Evolutionary conservation across 768 basidiomycete species (phyloP), one percentile per base, ranked within the genome.

Genomic region (Naganishia onofrii): DNA sequence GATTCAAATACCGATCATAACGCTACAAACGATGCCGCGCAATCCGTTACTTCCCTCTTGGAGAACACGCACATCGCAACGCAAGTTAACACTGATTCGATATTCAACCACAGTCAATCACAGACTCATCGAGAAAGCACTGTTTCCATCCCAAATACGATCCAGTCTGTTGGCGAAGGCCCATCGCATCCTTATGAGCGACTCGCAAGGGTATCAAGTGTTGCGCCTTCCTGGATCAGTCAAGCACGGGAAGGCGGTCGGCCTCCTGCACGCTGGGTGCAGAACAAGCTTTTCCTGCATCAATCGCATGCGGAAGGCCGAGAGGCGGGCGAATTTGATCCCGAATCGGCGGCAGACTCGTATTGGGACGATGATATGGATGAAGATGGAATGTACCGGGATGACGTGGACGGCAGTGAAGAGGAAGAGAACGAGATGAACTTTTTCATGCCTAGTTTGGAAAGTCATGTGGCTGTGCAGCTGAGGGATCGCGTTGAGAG

Each of bases 401-500:
- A 69, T n/a, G 55, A 68, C 21, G 55, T 52, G 26, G 66, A 76
- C 10, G 77, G 71, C 21, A 77, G 76, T 48, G 77, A 73, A 28
- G 71, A 73, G 38, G 90, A 92, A 58, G 87, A 87, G 17, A 87
- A 89, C 67, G 87, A 87, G 60, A 86, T 84, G 69, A 86, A 88
- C 19, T 96, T 92, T 76, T 88, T 97, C 79, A 93, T 95, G 79
- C 90, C 91, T 65, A 87, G 91, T 19, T 83, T 96, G 53, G 84
- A 98, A 68, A 90, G 88, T 36, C 90, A 99, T 78, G 86, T 96
- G 56, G 93, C 93, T 1, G 89, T 94, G 42, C 88, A 91, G 77
- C 82, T 98, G 68, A 86, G 90, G 67, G 94, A 98, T 81, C 90
- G 91, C 77, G 91, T 98, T 2, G 91, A 90, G 3, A 85, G 91